Evolutionary conservation across 345 rosid genomes (phyloP).

Genomic region (Camelina laxa): DNA sequence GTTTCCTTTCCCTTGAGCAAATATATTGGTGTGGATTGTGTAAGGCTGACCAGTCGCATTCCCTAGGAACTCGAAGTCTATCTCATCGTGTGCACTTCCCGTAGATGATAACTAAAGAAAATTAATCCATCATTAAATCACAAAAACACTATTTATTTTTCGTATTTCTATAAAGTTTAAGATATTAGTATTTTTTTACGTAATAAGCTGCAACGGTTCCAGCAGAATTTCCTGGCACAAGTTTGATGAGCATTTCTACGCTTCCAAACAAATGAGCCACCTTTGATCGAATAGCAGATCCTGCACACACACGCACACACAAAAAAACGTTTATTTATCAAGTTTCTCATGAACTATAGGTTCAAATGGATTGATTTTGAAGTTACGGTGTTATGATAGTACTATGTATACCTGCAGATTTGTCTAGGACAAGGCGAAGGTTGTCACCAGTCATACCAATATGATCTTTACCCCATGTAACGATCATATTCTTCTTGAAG

Average conservation of each 20-base stretch:
- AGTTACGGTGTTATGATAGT: background rate
- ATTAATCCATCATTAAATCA: background rate
- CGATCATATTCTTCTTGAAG: constrained; percentile 57
- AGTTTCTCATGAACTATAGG: background rate
- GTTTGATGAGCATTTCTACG: constrained; percentile 78
- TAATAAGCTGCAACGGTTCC: constrained; percentile 79
- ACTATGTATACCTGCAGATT: constrained; percentile 54
- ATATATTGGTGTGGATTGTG: constrained; percentile 72
- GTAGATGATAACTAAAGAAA: constrained; percentile 57
- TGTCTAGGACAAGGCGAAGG: constrained; percentile 65
- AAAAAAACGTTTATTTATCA: background rate
- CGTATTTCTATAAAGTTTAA: background rate
- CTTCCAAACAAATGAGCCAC: constrained; percentile 70
- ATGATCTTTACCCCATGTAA: constrained; percentile 65
- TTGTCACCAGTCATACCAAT: constrained; percentile 48
- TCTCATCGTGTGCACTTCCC: constrained; percentile 68
- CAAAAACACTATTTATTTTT: background rate
- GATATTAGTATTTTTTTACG: constrained; percentile 42
- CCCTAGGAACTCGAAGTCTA: constrained; percentile 78
- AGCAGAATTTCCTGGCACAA: constrained; percentile 84
- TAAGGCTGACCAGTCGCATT: constrained; percentile 73
- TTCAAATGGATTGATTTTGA: background rate
- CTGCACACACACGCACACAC: constrained; percentile 32
- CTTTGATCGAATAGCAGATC: constrained; percentile 66
- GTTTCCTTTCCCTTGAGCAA: constrained; percentile 64